A percentile compares a stretch with the other conserved stretches of the same genome.
phyloP scores from a whole-genome alignment of 2,329 filamentous ascomycete genomes.

The Colletotrichum acutatum region DNA sequence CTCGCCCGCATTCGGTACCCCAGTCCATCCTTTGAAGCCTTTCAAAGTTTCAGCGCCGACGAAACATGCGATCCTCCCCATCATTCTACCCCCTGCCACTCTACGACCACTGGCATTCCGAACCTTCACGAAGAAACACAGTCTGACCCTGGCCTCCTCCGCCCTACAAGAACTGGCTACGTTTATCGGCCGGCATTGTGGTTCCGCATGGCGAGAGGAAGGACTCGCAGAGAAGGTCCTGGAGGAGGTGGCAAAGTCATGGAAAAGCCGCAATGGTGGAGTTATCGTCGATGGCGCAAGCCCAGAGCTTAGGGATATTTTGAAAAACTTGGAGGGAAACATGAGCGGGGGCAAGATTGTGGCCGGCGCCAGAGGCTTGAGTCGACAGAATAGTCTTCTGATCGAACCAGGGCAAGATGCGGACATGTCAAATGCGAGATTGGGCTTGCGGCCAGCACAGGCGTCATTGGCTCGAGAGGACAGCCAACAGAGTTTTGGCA shows the following conservation, averaged over 20 bases:
- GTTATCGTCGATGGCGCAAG: conserved; percentile 90
- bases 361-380: conserved; percentile 61
- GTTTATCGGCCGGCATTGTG: conserved; percentile 94
- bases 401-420: conserved; percentile 65
- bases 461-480: conserved; percentile 63
- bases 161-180: conserved; percentile 85
- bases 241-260: conserved; percentile 89
- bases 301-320: conserved; percentile 80
- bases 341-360: conserved; percentile 86
- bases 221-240: conserved; percentile 91
- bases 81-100: conserved; percentile 87
- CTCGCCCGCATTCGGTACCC: conserved; percentile 90
- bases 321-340: conserved; percentile 85
- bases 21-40: conserved; percentile 79
- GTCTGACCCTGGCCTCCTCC: conserved; percentile 88
- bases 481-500: conserved; percentile 73
- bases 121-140: conserved; percentile 97
- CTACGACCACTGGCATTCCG: conserved; percentile 92
- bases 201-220: conserved; percentile 95
- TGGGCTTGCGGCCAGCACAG: conserved; percentile 62
- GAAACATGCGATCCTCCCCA: conserved; percentile 76
- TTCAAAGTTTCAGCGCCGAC: conserved; percentile 64
- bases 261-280: conserved; percentile 90
- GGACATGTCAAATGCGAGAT: conserved; percentile 64
- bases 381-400: conserved; percentile 72